Conservation (phyloP, 208 protist species). For the Crithidia sp. region DNA sequence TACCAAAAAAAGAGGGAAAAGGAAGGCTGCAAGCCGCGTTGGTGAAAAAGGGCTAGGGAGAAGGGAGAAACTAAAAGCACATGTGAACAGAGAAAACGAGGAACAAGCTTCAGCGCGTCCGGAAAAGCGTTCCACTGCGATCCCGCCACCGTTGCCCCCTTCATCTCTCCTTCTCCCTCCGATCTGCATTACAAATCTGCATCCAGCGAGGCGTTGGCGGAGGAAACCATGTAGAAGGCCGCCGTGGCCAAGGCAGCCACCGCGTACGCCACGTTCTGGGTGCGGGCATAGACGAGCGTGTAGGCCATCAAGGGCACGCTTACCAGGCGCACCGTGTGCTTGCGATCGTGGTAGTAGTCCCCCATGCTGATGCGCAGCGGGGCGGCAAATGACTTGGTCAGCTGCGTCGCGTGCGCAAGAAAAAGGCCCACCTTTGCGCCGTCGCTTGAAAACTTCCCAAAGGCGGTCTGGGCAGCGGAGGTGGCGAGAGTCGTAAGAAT, state of each 20-base stretch:
- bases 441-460: constrained; percentile 14
- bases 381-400: constrained; percentile 32
- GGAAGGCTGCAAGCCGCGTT: background rate
- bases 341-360: constrained; percentile 9
- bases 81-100: background rate
- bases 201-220: background rate
- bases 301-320: constrained; percentile 32
- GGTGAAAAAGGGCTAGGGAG: background rate
- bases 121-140: too few species aligned
- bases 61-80: background rate
- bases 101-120: background rate
- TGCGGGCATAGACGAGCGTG: constrained; percentile 25
- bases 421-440: constrained; percentile 22
- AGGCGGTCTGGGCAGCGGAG: background rate
- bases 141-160: too few species aligned
- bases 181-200: constrained; percentile 3
- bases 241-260: constrained; percentile 1
- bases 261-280: constrained; percentile 24
- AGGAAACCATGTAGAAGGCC: background rate
- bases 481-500: constrained; percentile 11
- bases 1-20: too few species aligned
- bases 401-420: constrained; percentile 25
- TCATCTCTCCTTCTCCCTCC: background rate
- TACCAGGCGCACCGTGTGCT: constrained; percentile 23
- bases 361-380: constrained; percentile 27